Evolutionary conservation across 2,329 filamentous ascomycete species (phyloP).

Genomic region (Penicillium sp.): DNA sequence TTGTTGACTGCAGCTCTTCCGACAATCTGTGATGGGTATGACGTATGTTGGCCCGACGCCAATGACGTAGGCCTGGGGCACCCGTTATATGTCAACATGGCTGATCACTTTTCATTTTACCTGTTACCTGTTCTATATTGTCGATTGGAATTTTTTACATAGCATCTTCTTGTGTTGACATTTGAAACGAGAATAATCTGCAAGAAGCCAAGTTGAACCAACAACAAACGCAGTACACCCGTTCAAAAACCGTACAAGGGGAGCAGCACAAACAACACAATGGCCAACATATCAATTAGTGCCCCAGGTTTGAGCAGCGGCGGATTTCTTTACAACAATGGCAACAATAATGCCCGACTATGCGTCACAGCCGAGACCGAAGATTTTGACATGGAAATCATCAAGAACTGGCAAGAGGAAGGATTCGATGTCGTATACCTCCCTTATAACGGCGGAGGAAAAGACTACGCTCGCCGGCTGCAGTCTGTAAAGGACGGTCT

Average conservation of each 20-base stretch:
- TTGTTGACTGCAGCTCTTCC: too few species aligned
- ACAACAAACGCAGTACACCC: background rate
- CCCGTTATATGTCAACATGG: slow-evolving; percentile 9
- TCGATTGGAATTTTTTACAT: background rate
- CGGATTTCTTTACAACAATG: slow-evolving; percentile 35
- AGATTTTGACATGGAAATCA: slow-evolving; percentile 53
- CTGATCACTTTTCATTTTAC: background rate
- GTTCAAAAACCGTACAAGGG: background rate
- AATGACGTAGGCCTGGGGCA: slow-evolving; percentile 9
- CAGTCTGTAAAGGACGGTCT: slow-evolving; percentile 53
- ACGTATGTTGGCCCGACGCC: slow-evolving; percentile 12
- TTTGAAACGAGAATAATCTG: background rate
- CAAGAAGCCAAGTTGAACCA: background rate
- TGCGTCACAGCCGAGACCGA: slow-evolving; percentile 34
- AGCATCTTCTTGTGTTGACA: background rate
- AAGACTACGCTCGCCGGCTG: slow-evolving; percentile 50
- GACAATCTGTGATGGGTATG: slow-evolving; percentile 2
- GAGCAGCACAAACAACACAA: slow-evolving; percentile 5
- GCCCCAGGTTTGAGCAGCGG: slow-evolving; percentile 29
- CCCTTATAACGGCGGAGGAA: slow-evolving; percentile 51
- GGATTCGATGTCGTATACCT: slow-evolving; percentile 60
- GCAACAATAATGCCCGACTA: slow-evolving; percentile 29
- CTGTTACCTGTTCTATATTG: background rate
- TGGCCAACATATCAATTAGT: slow-evolving; percentile 35
- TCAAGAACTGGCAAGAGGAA: slow-evolving; percentile 57